Evolutionary conservation across 2,329 filamentous ascomycete species (phyloP).

Genomic region (Aureobasidium subglaciale): DNA sequence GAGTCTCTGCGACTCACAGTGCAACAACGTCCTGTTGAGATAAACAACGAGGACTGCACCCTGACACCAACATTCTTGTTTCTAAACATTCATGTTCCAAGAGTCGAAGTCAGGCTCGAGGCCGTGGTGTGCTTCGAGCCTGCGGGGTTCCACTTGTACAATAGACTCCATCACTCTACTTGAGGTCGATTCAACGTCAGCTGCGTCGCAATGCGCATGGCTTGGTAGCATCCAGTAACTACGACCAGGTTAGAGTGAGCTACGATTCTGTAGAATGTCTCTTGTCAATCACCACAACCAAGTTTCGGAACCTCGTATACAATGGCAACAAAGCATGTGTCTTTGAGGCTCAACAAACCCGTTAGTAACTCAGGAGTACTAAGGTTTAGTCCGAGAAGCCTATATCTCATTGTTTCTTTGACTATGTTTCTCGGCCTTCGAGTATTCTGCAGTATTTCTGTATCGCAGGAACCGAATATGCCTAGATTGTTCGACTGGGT

Average conservation of each 20-base stretch:
- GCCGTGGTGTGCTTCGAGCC: too few relatives aligned
- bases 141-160: too few relatives aligned
- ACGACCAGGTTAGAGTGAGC: background rate
- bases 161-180: background rate
- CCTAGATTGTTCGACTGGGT: background rate
- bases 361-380: background rate
- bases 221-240: background rate
- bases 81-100: too few relatives aligned
- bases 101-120: too few relatives aligned
- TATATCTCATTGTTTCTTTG: background rate
- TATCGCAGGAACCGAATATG: background rate
- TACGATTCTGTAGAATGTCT: background rate
- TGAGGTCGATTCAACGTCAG: background rate
- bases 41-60: too few relatives aligned
- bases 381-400: background rate
- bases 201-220: background rate
- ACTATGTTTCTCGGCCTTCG: background rate
- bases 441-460: background rate
- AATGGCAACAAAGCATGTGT: background rate
- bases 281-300: background rate
- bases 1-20: too few relatives aligned
- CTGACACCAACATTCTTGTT: too few relatives aligned
- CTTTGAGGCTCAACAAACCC: background rate
- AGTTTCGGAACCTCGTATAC: background rate
- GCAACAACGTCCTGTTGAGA: too few relatives aligned